phyloP scores from a whole-genome alignment of 1,284 basidiomycete species.

The Cryptococcus sp. region DNA sequence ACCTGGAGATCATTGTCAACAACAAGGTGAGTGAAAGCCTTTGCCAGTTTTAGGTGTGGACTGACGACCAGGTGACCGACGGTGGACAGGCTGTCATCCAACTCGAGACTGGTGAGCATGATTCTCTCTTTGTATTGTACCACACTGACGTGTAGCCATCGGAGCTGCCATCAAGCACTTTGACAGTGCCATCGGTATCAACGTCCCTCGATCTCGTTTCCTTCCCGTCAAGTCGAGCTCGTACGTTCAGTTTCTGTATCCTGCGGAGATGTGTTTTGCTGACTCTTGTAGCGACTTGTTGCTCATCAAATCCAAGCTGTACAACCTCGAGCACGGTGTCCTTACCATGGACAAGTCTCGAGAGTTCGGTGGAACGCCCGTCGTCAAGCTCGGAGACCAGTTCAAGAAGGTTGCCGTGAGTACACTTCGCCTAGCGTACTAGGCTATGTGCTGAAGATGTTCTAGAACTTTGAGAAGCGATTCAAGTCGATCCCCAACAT shows the following conservation, averaged over 20 bases:
- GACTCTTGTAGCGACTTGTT: conserved; percentile 77
- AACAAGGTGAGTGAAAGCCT: conserved; percentile 60
- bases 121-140: conserved; percentile 74
- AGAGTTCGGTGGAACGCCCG: conserved; percentile 90
- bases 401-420: conserved; percentile 68
- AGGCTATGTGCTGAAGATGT: not conserved
- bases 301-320: conserved; percentile 95
- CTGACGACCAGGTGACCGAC: conserved; percentile 58
- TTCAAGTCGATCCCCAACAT: conserved; percentile 91
- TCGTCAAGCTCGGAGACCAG: conserved; percentile 89
- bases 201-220: conserved; percentile 96
- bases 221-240: conserved; percentile 82
- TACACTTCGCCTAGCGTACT: not conserved
- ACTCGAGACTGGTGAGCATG: conserved; percentile 77
- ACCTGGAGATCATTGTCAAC: conserved; percentile 84
- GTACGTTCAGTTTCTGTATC: conserved; percentile 52
- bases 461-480: conserved; percentile 78
- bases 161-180: conserved; percentile 34
- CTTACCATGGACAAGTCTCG: conserved; percentile 83
- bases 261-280: conserved; percentile 67
- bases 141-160: not conserved
- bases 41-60: not conserved
- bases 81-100: conserved; percentile 80
- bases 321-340: conserved; percentile 90
- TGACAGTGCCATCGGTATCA: conserved; percentile 81